Conservation (phyloP, 177 flowering plant genomes). For the Tripterygium wilfordii region DNA sequence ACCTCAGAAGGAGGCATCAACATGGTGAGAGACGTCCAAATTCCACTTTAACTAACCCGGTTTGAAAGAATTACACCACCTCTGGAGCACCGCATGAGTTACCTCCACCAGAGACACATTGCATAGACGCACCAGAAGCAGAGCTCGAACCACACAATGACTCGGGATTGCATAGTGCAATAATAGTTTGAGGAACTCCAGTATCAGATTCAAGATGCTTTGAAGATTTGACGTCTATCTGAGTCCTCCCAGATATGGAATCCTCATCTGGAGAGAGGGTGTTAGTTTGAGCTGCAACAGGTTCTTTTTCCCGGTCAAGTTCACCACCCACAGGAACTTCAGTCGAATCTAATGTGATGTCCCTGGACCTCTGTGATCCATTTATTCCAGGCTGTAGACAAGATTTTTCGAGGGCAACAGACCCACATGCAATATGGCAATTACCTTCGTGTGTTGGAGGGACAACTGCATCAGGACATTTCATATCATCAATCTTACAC, state of each 20-base stretch:
- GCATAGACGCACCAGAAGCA: constrained; percentile 10
- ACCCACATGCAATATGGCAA: too few species aligned
- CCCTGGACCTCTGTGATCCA: constrained; percentile 3
- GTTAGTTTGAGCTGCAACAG: neutral
- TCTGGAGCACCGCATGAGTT: constrained; percentile 7
- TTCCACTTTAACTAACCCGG: constrained; percentile 13
- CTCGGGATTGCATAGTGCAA: neutral
- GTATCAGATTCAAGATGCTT: neutral
- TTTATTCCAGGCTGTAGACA: constrained; percentile 1
- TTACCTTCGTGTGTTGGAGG: too few species aligned
- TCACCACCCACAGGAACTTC: neutral
- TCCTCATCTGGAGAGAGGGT: neutral
- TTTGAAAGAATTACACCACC: constrained; percentile 10
- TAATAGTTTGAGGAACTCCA: too few species aligned
- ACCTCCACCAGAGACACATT: constrained; percentile 15
- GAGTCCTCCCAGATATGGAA: too few species aligned
- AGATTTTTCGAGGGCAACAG: too few species aligned
- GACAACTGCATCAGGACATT: too few species aligned
- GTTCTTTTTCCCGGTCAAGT: neutral
- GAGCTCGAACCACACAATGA: constrained; percentile 6
- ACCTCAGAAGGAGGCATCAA: too few species aligned
- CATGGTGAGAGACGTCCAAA: too few species aligned
- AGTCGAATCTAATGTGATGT: neutral
- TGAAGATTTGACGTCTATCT: constrained; percentile 2
- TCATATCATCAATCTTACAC: too few species aligned